Conservation (phyloP, 176 grass and related monocot species). For the Eleusine coracana region DNA sequence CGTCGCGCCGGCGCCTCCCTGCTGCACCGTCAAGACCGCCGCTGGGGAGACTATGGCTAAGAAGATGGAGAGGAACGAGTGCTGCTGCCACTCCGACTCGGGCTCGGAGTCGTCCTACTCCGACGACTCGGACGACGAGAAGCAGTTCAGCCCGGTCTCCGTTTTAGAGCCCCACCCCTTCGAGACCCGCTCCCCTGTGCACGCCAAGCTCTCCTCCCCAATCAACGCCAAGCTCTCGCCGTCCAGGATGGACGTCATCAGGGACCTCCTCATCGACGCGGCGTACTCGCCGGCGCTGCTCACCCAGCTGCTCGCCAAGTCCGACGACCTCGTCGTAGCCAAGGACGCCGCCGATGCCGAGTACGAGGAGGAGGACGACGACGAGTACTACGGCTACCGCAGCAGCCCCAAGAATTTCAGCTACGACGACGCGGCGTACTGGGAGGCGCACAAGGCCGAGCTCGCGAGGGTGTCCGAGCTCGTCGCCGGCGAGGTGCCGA, state of each 20-base stretch:
- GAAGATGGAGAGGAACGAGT: background rate
- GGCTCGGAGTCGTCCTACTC: background rate
- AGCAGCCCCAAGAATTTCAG: too few relatives aligned
- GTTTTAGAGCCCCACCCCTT: constrained; percentile 69
- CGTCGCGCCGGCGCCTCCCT: background rate
- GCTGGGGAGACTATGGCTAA: background rate
- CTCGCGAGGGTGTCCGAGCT: constrained; percentile 35
- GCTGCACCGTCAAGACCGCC: constrained; percentile 22
- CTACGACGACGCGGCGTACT: constrained; percentile 16
- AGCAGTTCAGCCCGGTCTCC: constrained; percentile 82
- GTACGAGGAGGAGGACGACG: background rate
- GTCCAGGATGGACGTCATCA: constrained; percentile 34
- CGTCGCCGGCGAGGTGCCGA: constrained; percentile 40
- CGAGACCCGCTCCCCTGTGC: constrained; percentile 46
- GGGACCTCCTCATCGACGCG: constrained; percentile 64
- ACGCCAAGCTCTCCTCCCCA: constrained; percentile 39
- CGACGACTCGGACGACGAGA: constrained; percentile 52
- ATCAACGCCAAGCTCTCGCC: constrained; percentile 38
- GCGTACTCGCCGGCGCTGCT: constrained; percentile 61
- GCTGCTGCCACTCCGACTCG: too few relatives aligned
- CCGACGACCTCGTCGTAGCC: constrained; percentile 39
- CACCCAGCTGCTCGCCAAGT: constrained; percentile 40
- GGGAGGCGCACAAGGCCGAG: constrained; percentile 39
- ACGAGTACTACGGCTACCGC: background rate
- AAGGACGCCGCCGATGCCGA: background rate